A percentile compares a stretch with the other conserved stretches of the same genome.
These are phyloP conservation scores for Mycena albidolilacea DNA, from an alignment of 768 basidiomycete genomes.

Conservation along the genomic window DNA sequence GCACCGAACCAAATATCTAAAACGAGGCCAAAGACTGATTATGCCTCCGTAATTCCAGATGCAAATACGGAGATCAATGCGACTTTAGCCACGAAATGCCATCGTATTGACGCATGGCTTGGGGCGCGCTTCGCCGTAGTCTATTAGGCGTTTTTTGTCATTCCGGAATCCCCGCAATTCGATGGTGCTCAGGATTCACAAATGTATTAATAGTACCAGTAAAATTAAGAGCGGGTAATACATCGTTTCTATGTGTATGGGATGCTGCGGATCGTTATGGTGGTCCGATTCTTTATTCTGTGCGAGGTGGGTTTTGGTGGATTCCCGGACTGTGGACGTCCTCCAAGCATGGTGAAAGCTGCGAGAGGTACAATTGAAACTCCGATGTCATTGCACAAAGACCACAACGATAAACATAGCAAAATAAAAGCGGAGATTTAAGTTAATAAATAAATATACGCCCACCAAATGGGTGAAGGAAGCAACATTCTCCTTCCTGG, in stretches of 20 bases:
- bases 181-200: conserved; percentile 16
- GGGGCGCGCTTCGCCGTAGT: conserved; percentile 3
- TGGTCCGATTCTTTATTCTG: too few species aligned
- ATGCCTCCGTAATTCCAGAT: conserved; percentile 75
- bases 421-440: too few species aligned
- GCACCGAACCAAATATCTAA: conserved; percentile 67
- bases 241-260: background rate
- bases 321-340: too few species aligned
- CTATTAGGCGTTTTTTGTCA: conserved; percentile 17
- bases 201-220: conserved; percentile 29
- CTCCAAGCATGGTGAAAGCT: too few species aligned
- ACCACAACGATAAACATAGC: too few species aligned
- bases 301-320: too few species aligned
- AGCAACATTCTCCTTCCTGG: conserved; percentile 6
- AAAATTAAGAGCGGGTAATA: background rate
- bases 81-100: conserved; percentile 80
- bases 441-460: too few species aligned
- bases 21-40: conserved; percentile 58
- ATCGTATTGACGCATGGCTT: conserved; percentile 39
- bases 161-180: conserved; percentile 12
- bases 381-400: too few species aligned
- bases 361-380: too few species aligned
- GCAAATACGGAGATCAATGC: conserved; percentile 91
- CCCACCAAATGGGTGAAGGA: too few species aligned
- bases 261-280: too few species aligned